phyloP scores from a whole-genome alignment of 2,329 filamentous ascomycete genomes.

The Alternaria infectoria region DNA sequence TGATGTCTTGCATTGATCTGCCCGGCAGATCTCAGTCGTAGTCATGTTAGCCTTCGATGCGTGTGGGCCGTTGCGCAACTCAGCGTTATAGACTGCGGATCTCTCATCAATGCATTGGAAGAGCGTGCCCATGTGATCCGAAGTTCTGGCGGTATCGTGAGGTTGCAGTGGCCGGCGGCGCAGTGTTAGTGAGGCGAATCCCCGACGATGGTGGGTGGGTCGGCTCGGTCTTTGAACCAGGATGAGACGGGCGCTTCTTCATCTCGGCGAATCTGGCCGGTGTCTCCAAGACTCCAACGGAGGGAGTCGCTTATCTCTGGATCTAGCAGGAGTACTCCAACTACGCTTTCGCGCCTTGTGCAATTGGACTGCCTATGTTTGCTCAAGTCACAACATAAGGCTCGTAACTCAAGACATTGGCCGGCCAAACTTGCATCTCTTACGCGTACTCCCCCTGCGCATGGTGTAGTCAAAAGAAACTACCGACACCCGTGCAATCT shows the following conservation, averaged over 20 bases:
- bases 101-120: not conserved
- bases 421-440: not conserved
- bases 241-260: not conserved
- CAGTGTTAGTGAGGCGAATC: not conserved
- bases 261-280: not conserved
- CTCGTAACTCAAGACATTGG: too few relatives aligned
- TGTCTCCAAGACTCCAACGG: not conserved
- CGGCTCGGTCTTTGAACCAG: not conserved
- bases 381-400: too few relatives aligned
- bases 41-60: not conserved
- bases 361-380: not conserved
- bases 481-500: not conserved
- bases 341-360: not conserved
- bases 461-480: not conserved
- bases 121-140: not conserved
- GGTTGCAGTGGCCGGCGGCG: conserved; percentile 8
- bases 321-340: not conserved
- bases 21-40: not conserved
- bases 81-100: not conserved
- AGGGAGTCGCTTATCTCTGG: not conserved
- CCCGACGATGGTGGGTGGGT: not conserved
- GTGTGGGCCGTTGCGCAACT: not conserved
- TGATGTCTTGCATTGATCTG: conserved; percentile 1
- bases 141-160: conserved; percentile 12
- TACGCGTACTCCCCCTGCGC: not conserved